Evolutionary conservation across 2,329 filamentous ascomycete species (phyloP), one percentile per base, ranked within the genome.

Genomic region (Tolypocladium paradoxum): DNA sequence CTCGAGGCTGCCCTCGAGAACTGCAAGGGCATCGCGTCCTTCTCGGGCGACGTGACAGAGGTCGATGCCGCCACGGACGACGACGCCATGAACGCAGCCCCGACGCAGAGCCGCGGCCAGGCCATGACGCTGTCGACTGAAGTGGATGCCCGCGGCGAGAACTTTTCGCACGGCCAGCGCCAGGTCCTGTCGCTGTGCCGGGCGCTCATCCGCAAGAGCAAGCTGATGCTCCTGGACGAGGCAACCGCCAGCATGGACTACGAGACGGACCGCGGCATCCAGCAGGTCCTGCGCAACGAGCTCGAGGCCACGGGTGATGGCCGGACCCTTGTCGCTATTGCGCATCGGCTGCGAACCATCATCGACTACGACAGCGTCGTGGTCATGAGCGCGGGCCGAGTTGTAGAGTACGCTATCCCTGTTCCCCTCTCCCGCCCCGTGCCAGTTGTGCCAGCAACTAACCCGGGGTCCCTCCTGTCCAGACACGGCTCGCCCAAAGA

Each of bases 181-280:
- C 78, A 82, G 57, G 76, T 82, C 1, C 71, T 82, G 12, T 79
- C 76, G n/a, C 69, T 82, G 2, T 79, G 77, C 52, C 72, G 79
- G 12, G 79, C 79, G 0, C 69, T 81, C 34, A 75, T 81, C 52
- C 73, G 79, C 31, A 70, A 75, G 54, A 78, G 74, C 62, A 77
- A 76, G 63, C 66, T 82, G 29, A 74, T 82, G 70, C 64, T 82
- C 2, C 69, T 80, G 12, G 79, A 82, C 60, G 79, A 82, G 63
- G 79, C 79, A 11, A 82, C 79, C 2, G 78, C 78, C 27, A 80
- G 76, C 58, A 79, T 82, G 70, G 79, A 82, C 58, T 77, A 78
- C 54, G 75, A 78, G 62, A 81, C 79, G 29, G 79, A 82, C 55
- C 68, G 70, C 35, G 75, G 74, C 2, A 79, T 82, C 53, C 79